phyloP scores from a whole-genome alignment of 2,329 filamentous ascomycete species.

The Fusarium sterilihyphosum region DNA sequence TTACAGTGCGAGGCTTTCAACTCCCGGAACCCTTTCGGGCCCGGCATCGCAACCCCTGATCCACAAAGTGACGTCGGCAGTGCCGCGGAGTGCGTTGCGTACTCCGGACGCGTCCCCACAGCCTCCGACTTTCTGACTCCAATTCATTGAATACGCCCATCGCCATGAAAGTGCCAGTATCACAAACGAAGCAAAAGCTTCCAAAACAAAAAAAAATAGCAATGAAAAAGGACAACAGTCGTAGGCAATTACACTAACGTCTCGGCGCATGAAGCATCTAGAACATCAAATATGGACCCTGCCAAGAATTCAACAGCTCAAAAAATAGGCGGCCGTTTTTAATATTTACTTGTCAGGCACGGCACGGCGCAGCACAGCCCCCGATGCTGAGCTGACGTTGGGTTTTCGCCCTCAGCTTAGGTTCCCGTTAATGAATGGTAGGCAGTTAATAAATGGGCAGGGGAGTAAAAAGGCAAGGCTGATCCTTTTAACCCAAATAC shows the following conservation, averaged over 20 bases:
- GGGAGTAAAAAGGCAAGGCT: conserved; percentile 10
- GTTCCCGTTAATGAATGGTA: not conserved
- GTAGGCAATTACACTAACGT: not conserved
- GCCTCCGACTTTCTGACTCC: conserved; percentile 8
- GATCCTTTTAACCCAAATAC: conserved; percentile 1
- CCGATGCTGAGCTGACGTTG: conserved; percentile 43
- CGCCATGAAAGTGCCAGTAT: not conserved
- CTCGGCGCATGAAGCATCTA: conserved; percentile 15
- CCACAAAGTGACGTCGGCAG: conserved; percentile 40
- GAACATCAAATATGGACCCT: conserved; percentile 18
- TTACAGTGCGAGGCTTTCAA: not conserved
- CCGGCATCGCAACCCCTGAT: conserved; percentile 27
- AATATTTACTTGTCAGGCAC: not conserved
- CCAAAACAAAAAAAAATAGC: not conserved
- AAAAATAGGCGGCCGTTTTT: conserved; percentile 16
- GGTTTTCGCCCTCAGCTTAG: conserved; percentile 32
- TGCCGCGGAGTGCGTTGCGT: conserved; percentile 18
- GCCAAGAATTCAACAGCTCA: conserved; percentile 11
- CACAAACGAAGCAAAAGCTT: not conserved
- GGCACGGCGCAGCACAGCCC: conserved; percentile 21
- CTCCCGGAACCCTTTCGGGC: conserved; percentile 4
- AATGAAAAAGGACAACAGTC: not conserved
- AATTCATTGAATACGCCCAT: not conserved
- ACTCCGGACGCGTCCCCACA: conserved; percentile 36
- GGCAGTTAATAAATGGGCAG: not conserved